Evolutionary conservation across 106 monocot species (phyloP).

Genomic region (Gastrodia elata): DNA sequence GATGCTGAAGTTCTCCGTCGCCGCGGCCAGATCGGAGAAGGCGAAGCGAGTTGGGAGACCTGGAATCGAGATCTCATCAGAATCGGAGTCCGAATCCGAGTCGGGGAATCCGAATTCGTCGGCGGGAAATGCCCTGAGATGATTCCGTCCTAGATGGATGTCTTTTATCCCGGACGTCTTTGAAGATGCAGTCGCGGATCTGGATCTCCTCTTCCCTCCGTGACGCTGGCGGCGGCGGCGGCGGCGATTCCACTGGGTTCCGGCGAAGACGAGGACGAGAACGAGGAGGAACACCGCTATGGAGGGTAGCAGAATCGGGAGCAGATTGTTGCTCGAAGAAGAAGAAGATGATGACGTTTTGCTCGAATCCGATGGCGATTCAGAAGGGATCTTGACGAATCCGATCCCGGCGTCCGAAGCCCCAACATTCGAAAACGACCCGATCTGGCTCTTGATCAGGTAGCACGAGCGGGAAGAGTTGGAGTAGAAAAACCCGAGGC

Average conservation of each 20-base stretch:
- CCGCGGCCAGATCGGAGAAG: slow-evolving; percentile 35
- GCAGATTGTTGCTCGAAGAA: too few relatives aligned
- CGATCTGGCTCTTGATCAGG: slow-evolving; percentile 36
- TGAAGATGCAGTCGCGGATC: not conserved
- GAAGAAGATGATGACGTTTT: not conserved
- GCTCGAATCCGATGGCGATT: not conserved
- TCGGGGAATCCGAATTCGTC: slow-evolving; percentile 6
- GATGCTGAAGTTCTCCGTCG: slow-evolving; percentile 49
- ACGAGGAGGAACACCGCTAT: slow-evolving; percentile 47
- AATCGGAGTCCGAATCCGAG: slow-evolving; percentile 12
- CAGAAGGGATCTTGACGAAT: slow-evolving; percentile 38
- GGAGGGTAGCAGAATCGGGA: slow-evolving; percentile 53
- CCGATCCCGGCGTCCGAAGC: slow-evolving; percentile 12
- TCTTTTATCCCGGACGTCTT: slow-evolving; percentile 6
- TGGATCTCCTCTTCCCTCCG: not conserved
- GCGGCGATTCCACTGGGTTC: slow-evolving; percentile 27
- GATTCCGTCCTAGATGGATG: slow-evolving; percentile 20
- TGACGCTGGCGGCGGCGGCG: slow-evolving; percentile 15
- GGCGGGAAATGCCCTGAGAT: not conserved
- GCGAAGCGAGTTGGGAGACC: slow-evolving; percentile 73
- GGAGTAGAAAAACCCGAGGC: slow-evolving; percentile 60
- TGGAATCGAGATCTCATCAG: slow-evolving; percentile 50
- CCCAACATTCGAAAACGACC: slow-evolving; percentile 27
- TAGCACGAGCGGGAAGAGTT: slow-evolving; percentile 44
- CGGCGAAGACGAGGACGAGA: slow-evolving; percentile 20